Base-by-base conservation (phyloP, 2,329 filamentous ascomycete species). In the Aspergillus ustus region DNA sequence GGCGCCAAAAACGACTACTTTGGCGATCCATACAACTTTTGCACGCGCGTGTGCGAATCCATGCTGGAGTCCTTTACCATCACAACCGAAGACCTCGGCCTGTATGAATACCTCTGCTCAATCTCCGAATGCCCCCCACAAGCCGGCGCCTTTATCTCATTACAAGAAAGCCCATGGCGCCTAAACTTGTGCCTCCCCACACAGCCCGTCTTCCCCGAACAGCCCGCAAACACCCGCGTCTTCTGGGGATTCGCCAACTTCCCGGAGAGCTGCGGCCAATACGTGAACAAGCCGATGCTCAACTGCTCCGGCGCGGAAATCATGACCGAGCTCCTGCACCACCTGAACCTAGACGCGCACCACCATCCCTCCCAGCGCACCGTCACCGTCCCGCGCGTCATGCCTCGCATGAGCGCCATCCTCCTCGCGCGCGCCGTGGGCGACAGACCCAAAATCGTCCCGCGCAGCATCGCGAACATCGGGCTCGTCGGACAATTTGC, bases 201-300 rank as follows among this genome's bases (percentile, higher is more conserved):
- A 11, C 78, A 81, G 60, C 78, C 78, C 6, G 73, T 80, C 60
- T 80, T 81, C 62, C 63, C 72, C 31, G 70, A 72, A 28, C 79
- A 81, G 61, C 70, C 72, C 6, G 29, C 59, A 31, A 66, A 70
- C 49, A 68, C 73, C 29, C 69, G 73, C 25, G 75, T 78, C 19
- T 68, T 80, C 46, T 80, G 78, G 77, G 75, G 77, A 8, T 80
- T 76, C 59, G 74, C 73, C 4, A 70, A 78, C 22, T 74, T 74
- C 37, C 75, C 77, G 2, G 69, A 73, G 11, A 64, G 67, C 45
- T 59, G 66, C 9, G 78, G 78, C 11, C 70, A 75, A 59, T 77
- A 69, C 59, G 69, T 79, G 31, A 69, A 73, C 58, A 80, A 80
- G 64, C 67, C 74, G 11, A 80, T 80, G 77, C 59, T 70, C 11